Base-by-base conservation (phyloP, 2,329 filamentous ascomycete genomes). In the Neofusicoccum ribis region DNA sequence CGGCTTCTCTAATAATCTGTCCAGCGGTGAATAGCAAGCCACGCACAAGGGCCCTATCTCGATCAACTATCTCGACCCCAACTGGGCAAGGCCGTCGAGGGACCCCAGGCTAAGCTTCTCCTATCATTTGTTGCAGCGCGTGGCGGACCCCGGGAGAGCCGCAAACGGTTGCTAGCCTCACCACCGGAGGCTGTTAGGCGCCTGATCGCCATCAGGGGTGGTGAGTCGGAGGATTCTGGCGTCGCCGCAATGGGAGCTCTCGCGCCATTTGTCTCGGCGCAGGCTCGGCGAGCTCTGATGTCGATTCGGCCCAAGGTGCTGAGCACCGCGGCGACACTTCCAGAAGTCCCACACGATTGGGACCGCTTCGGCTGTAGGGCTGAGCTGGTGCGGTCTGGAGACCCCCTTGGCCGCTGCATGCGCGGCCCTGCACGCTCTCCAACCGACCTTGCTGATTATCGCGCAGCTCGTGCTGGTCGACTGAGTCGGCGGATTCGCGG, bases 251-350 rank as follows among this genome's bases (percentile, higher is more conserved):
- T 15, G 17, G 20, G 36, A n/a, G 37, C 12, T 9, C 51, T 23
- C 54, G 39, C 54, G 54, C 54, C 37, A 44, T 37, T 60, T 60
- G 52, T 58, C 43, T 60, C 56, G 56, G 56, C 43, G 41, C 27
- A 36, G 36, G 56, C 31, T 60, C 56, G 56, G 56, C 31, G 39
- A 8, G 52, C 52, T 27, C 17, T 43, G 52, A 34, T 39, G n/a
- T 3, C 12, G 41, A 12, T 23, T 43, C 9, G 52, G 52, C 36
- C 47, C 47, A 15, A 14, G 47, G 12, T 15, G 14, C 52, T 34
- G 23, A 44, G 14, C 23, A 5, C 3, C 6, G n/a, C 39, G 56
- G 56, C 56, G 20, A 9, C 27, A 47, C 56, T 60, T 60, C 41
- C 56, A 60, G 41, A 60, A 60, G 9, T 14, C 4, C 54, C 54